Base-by-base conservation (phyloP, 2,329 filamentous ascomycete genomes). In the Colletotrichum sidae region DNA sequence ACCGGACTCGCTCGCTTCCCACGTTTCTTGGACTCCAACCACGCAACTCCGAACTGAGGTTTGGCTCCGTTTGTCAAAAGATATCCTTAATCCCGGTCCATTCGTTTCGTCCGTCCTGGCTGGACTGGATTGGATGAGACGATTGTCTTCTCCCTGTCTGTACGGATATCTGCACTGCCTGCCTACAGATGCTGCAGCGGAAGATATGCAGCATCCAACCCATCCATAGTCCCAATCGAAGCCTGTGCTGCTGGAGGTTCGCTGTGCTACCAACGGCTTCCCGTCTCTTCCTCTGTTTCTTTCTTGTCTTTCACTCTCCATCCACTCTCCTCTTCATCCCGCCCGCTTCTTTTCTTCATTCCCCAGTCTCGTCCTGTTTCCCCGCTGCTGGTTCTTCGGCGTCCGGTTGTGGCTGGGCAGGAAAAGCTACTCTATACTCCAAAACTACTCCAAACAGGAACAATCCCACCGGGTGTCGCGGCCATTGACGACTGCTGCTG, bases 1-100 rank as follows among this genome's bases (percentile, higher is more conserved):
- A 49, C 37, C 45, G 15, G 38, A 51, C 49, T 38, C 35, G n/a
- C 44, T 17, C n/a, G 25, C 55, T 50, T 42, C 45, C 25, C 35
- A 12, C 25, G 25, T 25, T 25, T 25, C 25, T 5, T 25, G 25
- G 25, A 33, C 33, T 37, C 34, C 49, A 51, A 51, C 33, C 33
- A 17, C 34, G 44, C 8, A 37, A 12, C 34, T 25, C 25, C 25
- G 25, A 25, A 25, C 25, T 25, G 25, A 25, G 25, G 25, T 25
- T 11, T 25, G 25, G 47, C 33, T 25, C 34, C 33, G 13, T 11
- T 47, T 12, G 35, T 55, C 41, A 53, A 53, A 46, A 15, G 13
- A 12, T 10, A 33, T 25, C 12, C 25, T 42, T 46, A 25, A 25
- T 25, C 25, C 25, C 25, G 25, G 25, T 5, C 25, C 25, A 25